A percentile compares a stretch with the other conserved stretches of the same genome.
These are phyloP conservation scores for Wickerhamiella sergipiensis DNA, from an alignment of 805 yeast genomes.

Conservation along the genomic window DNA sequence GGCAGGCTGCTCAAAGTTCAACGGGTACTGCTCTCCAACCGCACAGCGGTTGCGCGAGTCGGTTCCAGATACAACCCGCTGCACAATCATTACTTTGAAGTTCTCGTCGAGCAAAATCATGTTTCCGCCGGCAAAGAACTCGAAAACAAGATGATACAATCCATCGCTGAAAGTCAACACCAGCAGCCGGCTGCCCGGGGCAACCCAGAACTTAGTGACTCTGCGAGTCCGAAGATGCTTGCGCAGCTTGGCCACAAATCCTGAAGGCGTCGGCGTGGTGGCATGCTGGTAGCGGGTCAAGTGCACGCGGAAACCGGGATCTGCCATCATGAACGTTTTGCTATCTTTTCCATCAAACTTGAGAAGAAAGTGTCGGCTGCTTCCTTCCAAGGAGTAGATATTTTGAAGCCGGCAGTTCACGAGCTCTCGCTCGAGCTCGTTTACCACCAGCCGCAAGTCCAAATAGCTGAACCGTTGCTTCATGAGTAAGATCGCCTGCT, in stretches of 20 bases:
- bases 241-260: slow-evolving; percentile 72
- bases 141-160: slow-evolving; percentile 57
- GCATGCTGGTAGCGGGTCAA: slow-evolving; percentile 70
- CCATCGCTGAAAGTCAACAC: slow-evolving; percentile 82
- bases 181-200: slow-evolving; percentile 69
- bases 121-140: slow-evolving; percentile 93
- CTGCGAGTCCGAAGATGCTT: slow-evolving; percentile 76
- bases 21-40: slow-evolving; percentile 56
- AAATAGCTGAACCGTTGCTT: slow-evolving; percentile 79
- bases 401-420: slow-evolving; percentile 65
- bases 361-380: slow-evolving; percentile 57
- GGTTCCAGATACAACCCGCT: slow-evolving; percentile 65
- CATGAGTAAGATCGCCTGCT: slow-evolving; percentile 7
- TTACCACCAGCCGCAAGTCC: slow-evolving; percentile 58
- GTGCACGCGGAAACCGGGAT: slow-evolving; percentile 76
- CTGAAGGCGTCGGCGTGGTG: slow-evolving; percentile 68
- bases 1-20: slow-evolving; percentile 6
- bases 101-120: slow-evolving; percentile 62
- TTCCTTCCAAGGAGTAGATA: slow-evolving; percentile 65
- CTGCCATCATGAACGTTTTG: slow-evolving; percentile 60
- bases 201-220: slow-evolving; percentile 55
- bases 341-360: slow-evolving; percentile 78
- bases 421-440: slow-evolving; percentile 47
- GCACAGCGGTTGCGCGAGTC: slow-evolving; percentile 38
- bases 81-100: slow-evolving; percentile 53